Percentiles rank a stretch among this genome's conserved stretches.
Conservation (phyloP, 2,329 filamentous ascomycete species). For the Rhynchosporium agropyri region DNA sequence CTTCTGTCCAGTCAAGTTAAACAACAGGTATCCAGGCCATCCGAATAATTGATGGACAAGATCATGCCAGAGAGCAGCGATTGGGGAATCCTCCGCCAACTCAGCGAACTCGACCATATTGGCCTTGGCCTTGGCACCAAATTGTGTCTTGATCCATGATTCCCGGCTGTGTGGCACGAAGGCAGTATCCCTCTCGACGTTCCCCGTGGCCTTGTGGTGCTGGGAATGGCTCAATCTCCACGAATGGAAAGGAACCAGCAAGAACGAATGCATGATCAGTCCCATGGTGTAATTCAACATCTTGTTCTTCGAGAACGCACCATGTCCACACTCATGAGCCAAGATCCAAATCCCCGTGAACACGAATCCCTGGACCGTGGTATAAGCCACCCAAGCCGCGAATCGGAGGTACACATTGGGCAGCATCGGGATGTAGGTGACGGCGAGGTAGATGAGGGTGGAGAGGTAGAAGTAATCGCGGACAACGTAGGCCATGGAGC, state of each 20-base stretch:
- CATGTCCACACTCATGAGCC: slow-evolving; percentile 73
- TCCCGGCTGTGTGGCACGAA: slow-evolving; percentile 58
- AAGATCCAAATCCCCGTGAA: slow-evolving; percentile 73
- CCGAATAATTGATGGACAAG: slow-evolving; percentile 65
- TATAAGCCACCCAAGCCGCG: slow-evolving; percentile 61
- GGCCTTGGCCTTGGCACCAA: slow-evolving; percentile 36
- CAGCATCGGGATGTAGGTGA: slow-evolving; percentile 58
- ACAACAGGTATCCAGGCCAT: slow-evolving; percentile 65
- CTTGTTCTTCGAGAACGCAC: slow-evolving; percentile 63
- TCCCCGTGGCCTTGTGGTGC: slow-evolving; percentile 69
- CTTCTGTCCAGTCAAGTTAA: slow-evolving; percentile 51
- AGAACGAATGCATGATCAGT: slow-evolving; percentile 65
- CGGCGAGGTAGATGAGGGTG: slow-evolving; percentile 50
- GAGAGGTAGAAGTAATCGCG: slow-evolving; percentile 58
- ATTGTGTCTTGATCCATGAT: slow-evolving; percentile 38
- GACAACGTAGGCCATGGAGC: slow-evolving; percentile 59
- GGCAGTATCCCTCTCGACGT: slow-evolving; percentile 69
- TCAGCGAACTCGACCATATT: slow-evolving; percentile 50
- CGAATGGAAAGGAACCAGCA: slow-evolving; percentile 71
- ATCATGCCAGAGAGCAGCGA: slow-evolving; percentile 56
- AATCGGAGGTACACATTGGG: slow-evolving; percentile 47
- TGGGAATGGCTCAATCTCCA: slow-evolving; percentile 73
- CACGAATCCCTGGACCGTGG: slow-evolving; percentile 66
- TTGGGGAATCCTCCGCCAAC: slow-evolving; percentile 65
- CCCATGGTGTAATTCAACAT: slow-evolving; percentile 65